These are phyloP conservation scores for Eucalyptus curtisii DNA, from an alignment of 345 rosid species.

Conservation along the genomic window DNA sequence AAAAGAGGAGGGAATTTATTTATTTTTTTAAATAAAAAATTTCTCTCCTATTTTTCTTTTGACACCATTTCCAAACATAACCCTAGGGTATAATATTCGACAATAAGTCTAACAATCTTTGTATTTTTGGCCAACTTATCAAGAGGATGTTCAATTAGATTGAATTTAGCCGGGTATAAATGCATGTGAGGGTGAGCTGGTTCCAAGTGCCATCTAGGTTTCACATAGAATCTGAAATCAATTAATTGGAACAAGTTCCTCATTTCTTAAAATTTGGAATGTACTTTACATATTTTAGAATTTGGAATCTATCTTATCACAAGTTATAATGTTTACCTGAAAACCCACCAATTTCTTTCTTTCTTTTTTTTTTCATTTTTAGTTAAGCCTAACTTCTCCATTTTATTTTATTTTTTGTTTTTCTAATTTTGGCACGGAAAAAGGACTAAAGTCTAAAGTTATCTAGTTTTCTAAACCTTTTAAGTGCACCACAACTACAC, in stretches of 20 bases:
- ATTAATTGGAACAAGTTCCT: no score
- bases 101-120: neutral
- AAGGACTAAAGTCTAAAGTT: rapidly evolving
- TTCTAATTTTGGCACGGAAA: no score
- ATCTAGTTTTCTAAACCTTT: no score
- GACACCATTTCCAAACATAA: neutral
- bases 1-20: neutral
- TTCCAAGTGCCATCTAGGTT: no score
- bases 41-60: neutral
- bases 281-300: no score
- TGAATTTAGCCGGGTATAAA: rapidly evolving
- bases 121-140: rapidly evolving
- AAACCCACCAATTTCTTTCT: no score
- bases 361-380: no score
- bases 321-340: rapidly evolving
- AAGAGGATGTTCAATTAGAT: neutral
- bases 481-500: no score
- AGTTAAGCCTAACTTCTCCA: no score
- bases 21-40: rapidly evolving
- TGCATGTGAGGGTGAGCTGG: no score
- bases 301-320: rapidly evolving
- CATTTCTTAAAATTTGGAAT: no score
- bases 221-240: rapidly evolving
- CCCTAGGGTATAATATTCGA: neutral
- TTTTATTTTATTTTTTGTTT: no score